phyloP scores from a whole-genome alignment of 495 filamentous ascomycete genomes.

The Neohortaea acidophila region DNA sequence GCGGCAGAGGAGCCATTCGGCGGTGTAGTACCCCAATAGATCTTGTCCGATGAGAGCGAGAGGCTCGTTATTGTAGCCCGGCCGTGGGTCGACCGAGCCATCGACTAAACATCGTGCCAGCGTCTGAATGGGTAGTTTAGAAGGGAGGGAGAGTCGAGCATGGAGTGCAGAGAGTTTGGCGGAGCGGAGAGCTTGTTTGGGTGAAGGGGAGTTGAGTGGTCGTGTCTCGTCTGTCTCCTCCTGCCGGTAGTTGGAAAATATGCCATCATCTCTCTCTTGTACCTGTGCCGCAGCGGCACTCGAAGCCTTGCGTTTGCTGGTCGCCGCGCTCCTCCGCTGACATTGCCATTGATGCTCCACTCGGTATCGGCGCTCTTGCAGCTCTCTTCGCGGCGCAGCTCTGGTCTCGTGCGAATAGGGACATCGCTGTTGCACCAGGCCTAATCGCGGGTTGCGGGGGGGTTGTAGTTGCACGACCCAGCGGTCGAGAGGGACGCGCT shows the following conservation, averaged over 20 bases:
- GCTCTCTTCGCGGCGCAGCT: constrained; percentile 2
- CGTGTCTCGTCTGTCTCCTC: background rate
- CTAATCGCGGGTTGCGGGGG: constrained; percentile 22
- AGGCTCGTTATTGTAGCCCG: constrained; percentile 65
- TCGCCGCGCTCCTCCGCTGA: background rate
- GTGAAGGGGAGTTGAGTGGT: constrained; percentile 12
- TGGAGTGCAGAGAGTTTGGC: constrained; percentile 89
- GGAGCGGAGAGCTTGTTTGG: constrained; percentile 43
- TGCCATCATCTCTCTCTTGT: background rate
- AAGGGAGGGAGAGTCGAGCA: constrained; percentile 71
- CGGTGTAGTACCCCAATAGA: constrained; percentile 69
- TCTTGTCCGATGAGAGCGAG: constrained; percentile 67
- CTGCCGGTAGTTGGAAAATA: background rate
- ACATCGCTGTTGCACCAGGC: constrained; percentile 3
- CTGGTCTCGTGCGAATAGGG: constrained; percentile 5
- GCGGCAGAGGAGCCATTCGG: constrained; percentile 69
- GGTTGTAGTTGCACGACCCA: constrained; percentile 51
- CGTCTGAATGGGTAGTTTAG: constrained; percentile 66
- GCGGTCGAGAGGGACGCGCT: constrained; percentile 53
- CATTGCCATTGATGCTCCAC: constrained; percentile 10
- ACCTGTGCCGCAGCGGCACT: constrained; percentile 1
- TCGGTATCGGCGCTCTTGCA: constrained; percentile 6
- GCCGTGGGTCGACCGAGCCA: constrained; percentile 59
- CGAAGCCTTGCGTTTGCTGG: constrained; percentile 7
- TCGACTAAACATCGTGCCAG: constrained; percentile 79